Conservation (phyloP, 345 rosid species). For the sweet orange (Citrus sinensis) region DNA sequence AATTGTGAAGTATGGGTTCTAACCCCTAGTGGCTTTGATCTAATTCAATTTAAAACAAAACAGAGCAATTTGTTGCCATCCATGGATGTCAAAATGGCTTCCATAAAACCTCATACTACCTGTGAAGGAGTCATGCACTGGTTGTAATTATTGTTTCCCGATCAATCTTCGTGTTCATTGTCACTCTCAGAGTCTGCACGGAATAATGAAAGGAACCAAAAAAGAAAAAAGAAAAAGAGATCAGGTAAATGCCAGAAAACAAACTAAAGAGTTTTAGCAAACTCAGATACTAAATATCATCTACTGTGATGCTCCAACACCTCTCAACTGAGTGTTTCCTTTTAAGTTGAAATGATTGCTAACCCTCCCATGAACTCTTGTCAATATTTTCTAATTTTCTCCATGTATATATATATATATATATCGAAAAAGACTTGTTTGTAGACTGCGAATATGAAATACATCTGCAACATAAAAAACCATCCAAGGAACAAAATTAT, state of each 20-base stretch:
- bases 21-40: too few relatives aligned
- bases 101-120: slow-evolving; percentile 18
- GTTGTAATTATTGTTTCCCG: not conserved
- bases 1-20: too few relatives aligned
- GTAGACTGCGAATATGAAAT: not conserved
- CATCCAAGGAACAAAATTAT: not conserved
- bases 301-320: not conserved
- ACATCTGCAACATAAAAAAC: not conserved
- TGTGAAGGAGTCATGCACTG: slow-evolving; percentile 1
- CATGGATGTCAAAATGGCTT: not conserved
- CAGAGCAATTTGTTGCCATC: not conserved
- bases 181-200: slow-evolving; percentile 84
- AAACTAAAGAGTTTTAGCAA: not conserved
- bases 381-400: too few relatives aligned
- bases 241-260: not conserved
- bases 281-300: not conserved
- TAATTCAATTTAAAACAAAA: not conserved
- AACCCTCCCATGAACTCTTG: not conserved
- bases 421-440: not conserved
- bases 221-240: not conserved
- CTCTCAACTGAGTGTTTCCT: not conserved
- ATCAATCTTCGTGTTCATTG: slow-evolving; percentile 73
- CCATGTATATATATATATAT: too few relatives aligned
- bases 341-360: not conserved
- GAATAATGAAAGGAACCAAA: not conserved